Evolutionary conservation across 2,329 filamentous ascomycete species (phyloP), one percentile per base, ranked within the genome.

Genomic region (Torrubiella hemipterigena): DNA sequence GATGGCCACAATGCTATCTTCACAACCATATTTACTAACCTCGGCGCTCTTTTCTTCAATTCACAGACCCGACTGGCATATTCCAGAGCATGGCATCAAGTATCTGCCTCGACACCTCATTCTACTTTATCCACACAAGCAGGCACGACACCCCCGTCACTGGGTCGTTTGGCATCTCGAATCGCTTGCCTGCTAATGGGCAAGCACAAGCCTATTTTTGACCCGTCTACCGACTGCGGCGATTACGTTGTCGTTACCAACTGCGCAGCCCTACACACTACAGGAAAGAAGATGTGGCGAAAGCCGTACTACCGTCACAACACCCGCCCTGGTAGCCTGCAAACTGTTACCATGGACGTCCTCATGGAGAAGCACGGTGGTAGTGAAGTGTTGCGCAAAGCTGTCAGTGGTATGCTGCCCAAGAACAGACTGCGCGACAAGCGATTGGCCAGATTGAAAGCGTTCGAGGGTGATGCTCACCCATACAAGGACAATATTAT

Each of bases 141-240:
- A 43, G 59, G 65, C 44, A 55, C 75, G 16, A 76, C 76, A 14
- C 69, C 75, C 13, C 85, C 86, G 11, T 77, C 85, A n/a, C 79
- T 95, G 24, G 89, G 89, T 45, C 85, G 89, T 25, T 70, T 95
- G 31, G 89, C 89, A 38, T 85, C 81, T 32, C 77, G 81, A 40
- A 94, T 95, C 56, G 89, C 87, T 39, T 67, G 79, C 32, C 68
- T 84, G 38, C 75, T 95, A 31, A 95, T 96, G 87, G 91, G 91
- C 62, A 98, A 98, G 69, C 81, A 98, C 71, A 98, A 98, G 64
- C 91, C 91, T 15, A 94, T 91, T 57, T 98, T 77, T 64, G 84
- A 96, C 61, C 91, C 91, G 2, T 94, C 86, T 15, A 95, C 87
- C 38, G 91, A 98, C 68, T 96, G 91, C 69, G 91, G 91, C 46